Evolutionary conservation across 225 moss, liverwort and hornwort species (phyloP).

Genomic region (Polytrichum formosum): DNA sequence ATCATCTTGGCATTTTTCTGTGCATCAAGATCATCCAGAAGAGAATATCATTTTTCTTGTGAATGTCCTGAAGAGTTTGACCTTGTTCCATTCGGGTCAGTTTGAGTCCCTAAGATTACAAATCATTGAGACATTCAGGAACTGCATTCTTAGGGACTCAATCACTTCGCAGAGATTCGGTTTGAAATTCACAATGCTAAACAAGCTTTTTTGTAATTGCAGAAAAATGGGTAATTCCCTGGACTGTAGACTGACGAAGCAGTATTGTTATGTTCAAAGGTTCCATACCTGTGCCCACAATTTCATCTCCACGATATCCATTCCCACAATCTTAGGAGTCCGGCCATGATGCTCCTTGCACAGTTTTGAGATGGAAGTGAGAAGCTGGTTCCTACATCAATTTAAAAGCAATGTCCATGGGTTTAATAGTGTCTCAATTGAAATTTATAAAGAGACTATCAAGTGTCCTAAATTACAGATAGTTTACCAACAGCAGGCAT

Average conservation of each 20-base stretch:
- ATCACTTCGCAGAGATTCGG: neutral
- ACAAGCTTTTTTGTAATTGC: neutral
- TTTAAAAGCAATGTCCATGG: neutral
- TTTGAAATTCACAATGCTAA: neutral
- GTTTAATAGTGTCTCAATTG: neutral
- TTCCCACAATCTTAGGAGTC: conserved; percentile 71
- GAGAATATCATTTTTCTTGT: neutral
- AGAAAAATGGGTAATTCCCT: neutral
- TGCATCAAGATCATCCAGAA: conserved; percentile 8
- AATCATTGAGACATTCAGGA: too few species aligned
- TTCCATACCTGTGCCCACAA: conserved; percentile 85
- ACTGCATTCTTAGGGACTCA: too few species aligned
- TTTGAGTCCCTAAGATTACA: too few species aligned
- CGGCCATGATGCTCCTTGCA: conserved; percentile 85
- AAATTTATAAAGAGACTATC: too few species aligned
- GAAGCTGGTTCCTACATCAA: conserved; percentile 69
- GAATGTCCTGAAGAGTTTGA: too few species aligned
- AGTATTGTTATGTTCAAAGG: neutral
- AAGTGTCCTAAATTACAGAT: neutral
- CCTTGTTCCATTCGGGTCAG: too few species aligned
- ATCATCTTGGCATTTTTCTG: conserved; percentile 23
- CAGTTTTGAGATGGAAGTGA: conserved; percentile 73
- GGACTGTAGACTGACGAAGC: neutral
- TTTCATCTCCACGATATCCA: conserved; percentile 95
- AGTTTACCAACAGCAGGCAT: neutral